Base-by-base conservation (phyloP, 1,284 basidiomycete genomes). In the Trametes pubescens region DNA sequence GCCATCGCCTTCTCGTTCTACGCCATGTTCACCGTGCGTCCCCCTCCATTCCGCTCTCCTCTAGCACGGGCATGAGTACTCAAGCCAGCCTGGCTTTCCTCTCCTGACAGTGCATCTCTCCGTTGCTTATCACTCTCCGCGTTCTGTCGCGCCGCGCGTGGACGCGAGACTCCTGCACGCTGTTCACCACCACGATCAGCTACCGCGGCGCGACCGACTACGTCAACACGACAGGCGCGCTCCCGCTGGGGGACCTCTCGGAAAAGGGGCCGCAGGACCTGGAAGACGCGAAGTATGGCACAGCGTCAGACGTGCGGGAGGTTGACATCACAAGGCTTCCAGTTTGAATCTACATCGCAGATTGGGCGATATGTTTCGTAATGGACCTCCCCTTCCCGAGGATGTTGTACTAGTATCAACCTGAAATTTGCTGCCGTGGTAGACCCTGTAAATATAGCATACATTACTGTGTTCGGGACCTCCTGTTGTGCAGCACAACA, bases 121-220 rank as follows among this genome's bases (percentile, higher is more conserved):
- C 76, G 1, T 72, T 76, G 44, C 69, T 77, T 21, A 77, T 79
- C 57, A 75, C 75, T n/a, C 65, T 75, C 8, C 73, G 77, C 1
- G 70, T 77, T 5, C 71, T 76, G 5, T 72, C 73, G 63, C 73
- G 75, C 16, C 55, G 62, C 4, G 77, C 73, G 4, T 79, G 76
- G 75, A 72, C 70, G 40, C 56, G 64, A 11, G 66, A 67, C 7
- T 60, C 58, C 2, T 38, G 56, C 16, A 63, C 61, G 24, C 46
- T 61, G 5, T 65, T 68, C 49, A 68, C 66, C 14, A 68, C 64
- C 2, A 68, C 66, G 44, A 68, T 68, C 57, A 68, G 66, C 59
- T 65, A 65, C 40, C 51, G 46, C 13, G 64, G 61, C 9, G 46
- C 58, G 32, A 59, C 66, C 11, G 60, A 62, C 51, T 58, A 55